Evolutionary conservation across 2,329 filamentous ascomycete genomes (phyloP), one percentile per base, ranked within the genome.

Genomic region (Calonectria leucothoes): DNA sequence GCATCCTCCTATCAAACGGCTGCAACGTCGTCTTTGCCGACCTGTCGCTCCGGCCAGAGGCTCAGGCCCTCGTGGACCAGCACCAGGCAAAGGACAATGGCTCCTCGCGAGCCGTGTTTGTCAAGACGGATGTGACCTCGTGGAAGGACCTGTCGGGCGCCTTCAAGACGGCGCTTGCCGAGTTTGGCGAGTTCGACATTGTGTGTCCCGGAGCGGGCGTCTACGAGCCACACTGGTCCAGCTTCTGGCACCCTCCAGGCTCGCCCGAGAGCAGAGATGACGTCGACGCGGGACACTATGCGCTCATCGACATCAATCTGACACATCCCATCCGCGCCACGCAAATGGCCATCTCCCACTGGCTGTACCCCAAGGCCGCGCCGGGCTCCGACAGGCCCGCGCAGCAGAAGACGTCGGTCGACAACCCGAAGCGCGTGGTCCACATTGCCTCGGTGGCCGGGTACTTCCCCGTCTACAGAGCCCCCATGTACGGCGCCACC

Each of bases 1-100:
- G 83, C 25, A 81, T 88, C 0, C 83, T 89, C 2, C 81, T 89
- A 0, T 76, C 77, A 10, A 81, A 81, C 29, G 81, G 81, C 45
- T 88, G 87, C 80, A 87, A 86, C 66, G 87, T 89, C 20, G 77
- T 88, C 5, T 77, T 89, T 6, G 87, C 85, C 48, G 87, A 89
- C 75, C 74, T 89, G 0, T 73, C 80, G 0, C 80, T 89, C 0
- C 83, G 86, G 0, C 84, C 86, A 0, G 86, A 88, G 72, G 86
- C 87, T 2, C 63, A 85, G 45, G 75, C 69, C 1, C 72, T 89
- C 10, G 49, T 86, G 5, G 49, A 71, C 3, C 52, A 75, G 4
- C 70, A 84, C 73, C 25, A 67, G 37, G 52, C 66, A 48, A 69
- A 66, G 6, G 49, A 65, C 15, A 79, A 69, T 12, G n/a, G n/a